Evolutionary conservation across 73 alveolate species (phyloP).

Genomic region (Blepharisma stoltei): DNA sequence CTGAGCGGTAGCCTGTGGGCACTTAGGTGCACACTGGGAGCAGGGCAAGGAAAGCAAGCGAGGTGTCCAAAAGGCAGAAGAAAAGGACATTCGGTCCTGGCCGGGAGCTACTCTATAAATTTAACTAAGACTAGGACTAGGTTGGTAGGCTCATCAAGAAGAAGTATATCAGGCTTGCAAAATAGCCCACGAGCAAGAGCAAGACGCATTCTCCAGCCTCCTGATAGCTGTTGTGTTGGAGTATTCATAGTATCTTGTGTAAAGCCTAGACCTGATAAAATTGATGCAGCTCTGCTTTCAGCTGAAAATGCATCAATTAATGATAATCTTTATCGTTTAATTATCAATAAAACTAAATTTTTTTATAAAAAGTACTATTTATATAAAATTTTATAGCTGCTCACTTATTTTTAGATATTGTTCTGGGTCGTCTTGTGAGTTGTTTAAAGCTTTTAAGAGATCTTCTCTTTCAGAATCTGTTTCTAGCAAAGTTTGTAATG

Average conservation of each 20-base stretch:
- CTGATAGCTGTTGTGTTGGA: conserved; percentile 88
- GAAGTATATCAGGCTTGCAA: conserved; percentile 94
- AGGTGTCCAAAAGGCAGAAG: too few species aligned
- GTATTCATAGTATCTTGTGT: conserved; percentile 33
- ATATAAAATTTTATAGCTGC: too few species aligned
- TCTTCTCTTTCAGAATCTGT: conserved; percentile 90
- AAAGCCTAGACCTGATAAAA: conserved; percentile 58
- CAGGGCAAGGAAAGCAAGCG: too few species aligned
- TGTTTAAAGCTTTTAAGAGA: conserved; percentile 67
- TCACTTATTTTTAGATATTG: conserved; percentile 45
- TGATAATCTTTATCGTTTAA: conserved; percentile 70
- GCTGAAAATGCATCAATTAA: conserved; percentile 89
- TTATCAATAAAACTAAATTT: conserved; percentile 50
- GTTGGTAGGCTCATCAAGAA: conserved; percentile 98
- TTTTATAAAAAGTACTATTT: too few species aligned
- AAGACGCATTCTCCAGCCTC: conserved; percentile 99
- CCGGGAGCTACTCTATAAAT: too few species aligned
- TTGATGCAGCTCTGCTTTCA: conserved; percentile 85
- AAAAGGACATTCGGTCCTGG: too few species aligned
- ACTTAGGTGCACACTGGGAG: too few species aligned
- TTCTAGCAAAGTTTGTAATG: conserved; percentile 73
- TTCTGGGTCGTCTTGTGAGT: conserved; percentile 35
- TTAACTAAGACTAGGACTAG: too few species aligned
- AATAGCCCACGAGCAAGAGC: conserved; percentile 97
- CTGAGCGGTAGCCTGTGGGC: too few species aligned